phyloP scores from a whole-genome alignment of 805 yeast genomes.

The Blastobotrys americana region DNA sequence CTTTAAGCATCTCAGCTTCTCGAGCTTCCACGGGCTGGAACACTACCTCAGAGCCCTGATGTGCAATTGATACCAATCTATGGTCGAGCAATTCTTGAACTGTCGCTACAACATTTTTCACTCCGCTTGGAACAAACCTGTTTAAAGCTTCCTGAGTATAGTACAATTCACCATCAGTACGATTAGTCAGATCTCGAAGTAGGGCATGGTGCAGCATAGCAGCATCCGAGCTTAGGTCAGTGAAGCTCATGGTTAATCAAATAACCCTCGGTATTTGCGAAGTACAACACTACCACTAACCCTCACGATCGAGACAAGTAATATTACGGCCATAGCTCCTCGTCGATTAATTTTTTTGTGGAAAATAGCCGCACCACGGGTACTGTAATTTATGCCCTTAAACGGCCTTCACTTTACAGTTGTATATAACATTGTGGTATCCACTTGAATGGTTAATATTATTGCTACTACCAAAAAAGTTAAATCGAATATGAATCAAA shows the following conservation, averaged over 20 bases:
- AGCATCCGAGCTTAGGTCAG: background rate
- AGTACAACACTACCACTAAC: no score
- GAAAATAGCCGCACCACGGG: background rate
- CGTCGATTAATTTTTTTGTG: background rate
- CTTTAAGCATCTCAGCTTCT: slow-evolving; percentile 69
- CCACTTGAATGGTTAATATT: no score
- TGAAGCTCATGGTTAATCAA: background rate
- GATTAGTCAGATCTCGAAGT: background rate
- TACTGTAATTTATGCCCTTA: background rate
- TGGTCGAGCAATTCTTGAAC: slow-evolving; percentile 44
- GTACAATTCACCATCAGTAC: background rate
- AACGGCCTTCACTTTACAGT: no score
- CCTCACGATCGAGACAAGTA: no score
- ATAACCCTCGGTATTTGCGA: no score
- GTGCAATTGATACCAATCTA: slow-evolving; percentile 61
- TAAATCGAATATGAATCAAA: no score
- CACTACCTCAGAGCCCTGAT: slow-evolving; percentile 54
- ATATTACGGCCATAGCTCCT: no score
- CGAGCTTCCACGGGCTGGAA: slow-evolving; percentile 67
- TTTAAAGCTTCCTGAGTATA: background rate
- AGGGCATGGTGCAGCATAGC: background rate
- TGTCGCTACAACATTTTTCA: slow-evolving; percentile 30
- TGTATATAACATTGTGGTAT: no score
- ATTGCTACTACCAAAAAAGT: no score
- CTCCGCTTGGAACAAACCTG: background rate